These are phyloP conservation scores for Debaryomyces sp. DNA, from an alignment of 1,139 yeast species.

Conservation along the genomic window DNA sequence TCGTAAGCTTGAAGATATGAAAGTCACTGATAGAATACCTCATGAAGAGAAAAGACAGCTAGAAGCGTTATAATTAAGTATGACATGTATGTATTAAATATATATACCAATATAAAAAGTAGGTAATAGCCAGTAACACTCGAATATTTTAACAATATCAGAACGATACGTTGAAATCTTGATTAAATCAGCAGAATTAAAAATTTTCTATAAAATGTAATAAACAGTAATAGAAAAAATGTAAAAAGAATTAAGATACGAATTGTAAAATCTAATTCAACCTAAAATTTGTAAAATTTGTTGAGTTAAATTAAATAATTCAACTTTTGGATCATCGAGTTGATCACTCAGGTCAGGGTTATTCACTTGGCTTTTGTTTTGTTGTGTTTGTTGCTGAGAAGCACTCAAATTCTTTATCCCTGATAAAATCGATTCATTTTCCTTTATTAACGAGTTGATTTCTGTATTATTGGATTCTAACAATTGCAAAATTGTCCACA, in stretches of 20 bases:
- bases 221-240: slow-evolving; percentile 2
- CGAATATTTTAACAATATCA: neutral
- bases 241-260: slow-evolving; percentile 1
- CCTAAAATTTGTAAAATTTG: slow-evolving; percentile 66
- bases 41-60: neutral
- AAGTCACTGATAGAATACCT: neutral
- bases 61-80: neutral
- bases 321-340: slow-evolving; percentile 67
- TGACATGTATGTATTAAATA: slow-evolving; percentile 7
- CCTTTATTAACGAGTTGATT: slow-evolving; percentile 64
- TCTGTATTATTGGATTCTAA: slow-evolving; percentile 83
- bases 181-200: slow-evolving; percentile 4
- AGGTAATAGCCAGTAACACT: slow-evolving; percentile 1
- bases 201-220: neutral
- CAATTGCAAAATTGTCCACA: slow-evolving; percentile 94
- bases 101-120: slow-evolving; percentile 3
- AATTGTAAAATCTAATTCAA: slow-evolving; percentile 15
- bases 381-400: slow-evolving; percentile 40
- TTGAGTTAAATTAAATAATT: slow-evolving; percentile 73
- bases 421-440: slow-evolving; percentile 56
- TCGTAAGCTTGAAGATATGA: slow-evolving; percentile 6
- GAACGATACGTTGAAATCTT: neutral
- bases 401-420: slow-evolving; percentile 58
- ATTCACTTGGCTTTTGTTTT: slow-evolving; percentile 21
- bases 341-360: slow-evolving; percentile 32